phyloP scores from a whole-genome alignment of 139 green algal species.

The Chlorella sp. region DNA sequence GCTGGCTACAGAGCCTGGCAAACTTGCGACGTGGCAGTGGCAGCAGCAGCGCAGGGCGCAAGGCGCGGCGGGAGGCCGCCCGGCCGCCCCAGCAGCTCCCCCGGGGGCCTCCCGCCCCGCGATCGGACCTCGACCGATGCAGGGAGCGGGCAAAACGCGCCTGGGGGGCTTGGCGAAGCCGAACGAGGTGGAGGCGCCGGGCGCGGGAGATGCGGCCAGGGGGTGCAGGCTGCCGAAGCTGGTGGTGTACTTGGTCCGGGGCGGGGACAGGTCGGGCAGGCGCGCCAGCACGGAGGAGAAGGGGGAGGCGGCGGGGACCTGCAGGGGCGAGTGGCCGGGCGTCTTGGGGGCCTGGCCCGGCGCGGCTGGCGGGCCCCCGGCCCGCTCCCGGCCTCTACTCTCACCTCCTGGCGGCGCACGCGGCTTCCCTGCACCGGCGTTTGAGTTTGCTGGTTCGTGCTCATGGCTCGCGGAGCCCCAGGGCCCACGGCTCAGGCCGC shows the following conservation, averaged over 20 bases:
- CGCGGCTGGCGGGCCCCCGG: background rate
- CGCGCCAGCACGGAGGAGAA: slow-evolving; percentile 15
- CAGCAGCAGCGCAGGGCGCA: background rate
- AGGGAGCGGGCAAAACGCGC: background rate
- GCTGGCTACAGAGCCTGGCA: too few relatives aligned
- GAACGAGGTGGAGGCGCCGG: background rate
- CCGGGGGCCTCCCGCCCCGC: too few relatives aligned
- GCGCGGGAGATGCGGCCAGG: background rate
- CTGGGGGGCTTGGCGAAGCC: background rate
- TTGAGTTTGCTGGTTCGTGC: background rate
- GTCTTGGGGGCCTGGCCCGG: background rate
- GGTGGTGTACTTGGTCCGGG: background rate
- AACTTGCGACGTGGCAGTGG: background rate
- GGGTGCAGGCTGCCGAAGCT: slow-evolving; percentile 29
- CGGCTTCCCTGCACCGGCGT: background rate
- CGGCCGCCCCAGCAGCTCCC: too few relatives aligned
- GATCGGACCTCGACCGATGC: too few relatives aligned
- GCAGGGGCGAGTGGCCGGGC: background rate
- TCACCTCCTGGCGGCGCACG: slow-evolving; percentile 8
- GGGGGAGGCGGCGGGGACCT: slow-evolving; percentile 6
- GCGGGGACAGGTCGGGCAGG: slow-evolving; percentile 19
- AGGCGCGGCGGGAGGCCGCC: too few relatives aligned
- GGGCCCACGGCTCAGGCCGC: too few relatives aligned
- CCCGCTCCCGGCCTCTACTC: background rate
- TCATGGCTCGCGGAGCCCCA: too few relatives aligned